phyloP scores from a whole-genome alignment of 257 asterid species.

The Solanum habrochaites region DNA sequence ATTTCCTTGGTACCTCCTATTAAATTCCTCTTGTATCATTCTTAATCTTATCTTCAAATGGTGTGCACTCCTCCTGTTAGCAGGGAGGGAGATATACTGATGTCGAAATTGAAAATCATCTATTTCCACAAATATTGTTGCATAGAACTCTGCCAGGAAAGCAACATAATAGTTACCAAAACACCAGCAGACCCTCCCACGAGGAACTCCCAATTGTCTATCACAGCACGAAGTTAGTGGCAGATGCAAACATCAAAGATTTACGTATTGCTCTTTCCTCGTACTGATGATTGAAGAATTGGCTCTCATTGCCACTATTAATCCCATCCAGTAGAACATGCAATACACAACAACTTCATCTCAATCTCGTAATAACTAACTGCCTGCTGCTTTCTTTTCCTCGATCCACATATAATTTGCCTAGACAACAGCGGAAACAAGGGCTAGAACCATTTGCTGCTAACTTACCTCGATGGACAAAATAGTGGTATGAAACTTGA shows the following conservation, averaged over 20 bases:
- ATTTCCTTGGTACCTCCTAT: too few relatives aligned
- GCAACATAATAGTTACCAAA: slow-evolving; percentile 32
- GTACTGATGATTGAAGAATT: slow-evolving; percentile 23
- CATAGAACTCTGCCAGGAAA: slow-evolving; percentile 48
- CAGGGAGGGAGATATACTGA: not conserved
- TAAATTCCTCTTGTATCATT: too few relatives aligned
- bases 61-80: not conserved
- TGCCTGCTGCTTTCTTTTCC: slow-evolving; percentile 17
- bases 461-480: slow-evolving; percentile 58
- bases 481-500: slow-evolving; percentile 8
- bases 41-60: not conserved
- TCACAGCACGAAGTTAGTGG: slow-evolving; percentile 13
- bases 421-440: slow-evolving; percentile 39
- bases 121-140: slow-evolving; percentile 52
- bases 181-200: slow-evolving; percentile 70
- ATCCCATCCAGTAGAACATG: slow-evolving; percentile 49
- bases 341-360: slow-evolving; percentile 64
- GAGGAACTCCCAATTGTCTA: slow-evolving; percentile 52
- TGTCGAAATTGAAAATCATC: not conserved
- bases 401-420: slow-evolving; percentile 33
- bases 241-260: not conserved
- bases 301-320: slow-evolving; percentile 58
- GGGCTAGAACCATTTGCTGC: slow-evolving; percentile 64
- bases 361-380: slow-evolving; percentile 13
- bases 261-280: not conserved